Conservation (phyloP, 2,329 filamentous ascomycete genomes). For the Emydomyces testavorans region DNA sequence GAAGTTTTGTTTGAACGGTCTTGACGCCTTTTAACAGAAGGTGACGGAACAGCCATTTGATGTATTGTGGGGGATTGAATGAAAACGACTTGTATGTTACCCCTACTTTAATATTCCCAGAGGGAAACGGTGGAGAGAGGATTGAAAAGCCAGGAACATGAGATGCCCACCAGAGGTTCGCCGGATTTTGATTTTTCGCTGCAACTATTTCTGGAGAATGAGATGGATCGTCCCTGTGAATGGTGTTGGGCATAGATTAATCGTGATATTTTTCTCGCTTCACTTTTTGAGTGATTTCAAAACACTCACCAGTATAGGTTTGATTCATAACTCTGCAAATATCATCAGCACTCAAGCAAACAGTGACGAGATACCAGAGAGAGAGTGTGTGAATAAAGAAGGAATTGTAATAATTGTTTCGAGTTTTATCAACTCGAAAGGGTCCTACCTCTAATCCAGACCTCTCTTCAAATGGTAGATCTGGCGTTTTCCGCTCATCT, state of each 20-base stretch:
- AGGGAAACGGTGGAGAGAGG: slow-evolving; percentile 16
- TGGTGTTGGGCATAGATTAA: not conserved
- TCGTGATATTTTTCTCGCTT: not conserved
- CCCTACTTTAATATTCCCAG: slow-evolving; percentile 19
- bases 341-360: not conserved
- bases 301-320: slow-evolving; percentile 15
- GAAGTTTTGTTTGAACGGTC: slow-evolving; percentile 23
- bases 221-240: slow-evolving; percentile 7
- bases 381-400: too few species aligned
- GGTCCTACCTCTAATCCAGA: slow-evolving; percentile 18
- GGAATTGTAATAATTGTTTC: too few species aligned
- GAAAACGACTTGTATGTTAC: slow-evolving; percentile 27
- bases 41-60: slow-evolving; percentile 26
- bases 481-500: slow-evolving; percentile 20
- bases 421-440: too few species aligned
- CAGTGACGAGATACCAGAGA: too few species aligned
- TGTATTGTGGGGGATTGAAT: slow-evolving; percentile 31
- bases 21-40: slow-evolving; percentile 21
- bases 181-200: slow-evolving; percentile 1
- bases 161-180: slow-evolving; percentile 31
- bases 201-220: slow-evolving; percentile 4
- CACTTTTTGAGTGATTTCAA: not conserved
- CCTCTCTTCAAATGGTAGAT: slow-evolving; percentile 19
- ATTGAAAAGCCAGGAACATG: slow-evolving; percentile 27
- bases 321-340: slow-evolving; percentile 14